These are phyloP conservation scores for Penicillium cosmopolitanum DNA, from an alignment of 495 filamentous ascomycete genomes.

Conservation along the genomic window DNA sequence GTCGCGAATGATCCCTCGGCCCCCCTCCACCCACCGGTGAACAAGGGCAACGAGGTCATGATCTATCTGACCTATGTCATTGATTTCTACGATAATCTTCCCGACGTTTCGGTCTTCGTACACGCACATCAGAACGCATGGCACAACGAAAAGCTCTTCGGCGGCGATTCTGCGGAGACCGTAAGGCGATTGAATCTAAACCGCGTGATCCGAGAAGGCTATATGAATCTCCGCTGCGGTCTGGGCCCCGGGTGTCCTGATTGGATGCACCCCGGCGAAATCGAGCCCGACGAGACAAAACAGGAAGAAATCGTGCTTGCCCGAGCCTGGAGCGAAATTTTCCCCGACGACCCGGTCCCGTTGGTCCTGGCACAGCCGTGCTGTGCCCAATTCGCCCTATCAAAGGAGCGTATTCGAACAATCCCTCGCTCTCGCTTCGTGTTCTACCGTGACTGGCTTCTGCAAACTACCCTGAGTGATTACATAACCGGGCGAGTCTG, in stretches of 20 bases:
- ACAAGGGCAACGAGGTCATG: constrained; percentile 80
- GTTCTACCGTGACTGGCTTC: constrained; percentile 69
- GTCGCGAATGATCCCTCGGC: constrained; percentile 64
- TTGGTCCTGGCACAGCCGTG: constrained; percentile 58
- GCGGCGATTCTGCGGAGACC: constrained; percentile 54
- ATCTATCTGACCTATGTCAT: constrained; percentile 74
- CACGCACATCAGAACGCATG: constrained; percentile 68
- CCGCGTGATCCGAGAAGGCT: constrained; percentile 59
- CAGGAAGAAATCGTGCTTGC: constrained; percentile 65
- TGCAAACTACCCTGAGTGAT: constrained; percentile 64
- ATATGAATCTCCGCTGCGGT: constrained; percentile 67
- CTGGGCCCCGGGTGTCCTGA: constrained; percentile 65
- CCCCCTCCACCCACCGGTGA: constrained; percentile 64
- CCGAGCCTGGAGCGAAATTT: constrained; percentile 57
- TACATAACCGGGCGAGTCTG: constrained; percentile 71
- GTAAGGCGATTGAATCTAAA: constrained; percentile 56
- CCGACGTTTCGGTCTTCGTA: constrained; percentile 71
- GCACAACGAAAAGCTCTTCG: constrained; percentile 64
- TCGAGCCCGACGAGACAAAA: constrained; percentile 54
- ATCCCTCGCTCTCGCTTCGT: constrained; percentile 64
- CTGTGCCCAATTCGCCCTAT: constrained; percentile 72
- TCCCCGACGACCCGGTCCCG: constrained; percentile 57
- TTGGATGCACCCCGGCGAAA: constrained; percentile 65
- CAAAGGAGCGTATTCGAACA: constrained; percentile 56
- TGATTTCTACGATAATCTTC: constrained; percentile 69